phyloP scores from a whole-genome alignment of 352 stramenopile species.

The Globisporangium echinulatum region DNA sequence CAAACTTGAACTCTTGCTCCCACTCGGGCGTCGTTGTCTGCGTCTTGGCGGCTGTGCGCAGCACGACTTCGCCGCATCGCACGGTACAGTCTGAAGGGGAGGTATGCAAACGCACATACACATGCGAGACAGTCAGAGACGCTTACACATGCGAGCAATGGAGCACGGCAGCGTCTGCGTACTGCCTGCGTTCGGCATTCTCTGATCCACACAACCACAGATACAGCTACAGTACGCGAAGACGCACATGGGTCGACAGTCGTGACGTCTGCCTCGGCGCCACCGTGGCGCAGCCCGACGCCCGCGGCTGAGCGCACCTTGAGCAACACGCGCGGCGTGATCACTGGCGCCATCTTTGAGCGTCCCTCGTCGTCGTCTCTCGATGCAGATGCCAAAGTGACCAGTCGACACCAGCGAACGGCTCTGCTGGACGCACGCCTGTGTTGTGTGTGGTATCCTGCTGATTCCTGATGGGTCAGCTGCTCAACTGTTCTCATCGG shows the following conservation, averaged over 20 bases:
- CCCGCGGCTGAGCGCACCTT: slow-evolving; percentile 24
- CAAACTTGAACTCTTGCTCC: slow-evolving; percentile 50
- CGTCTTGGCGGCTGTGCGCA: slow-evolving; percentile 34
- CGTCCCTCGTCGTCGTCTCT: too few relatives aligned
- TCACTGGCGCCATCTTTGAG: slow-evolving; percentile 13
- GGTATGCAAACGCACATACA: too few relatives aligned
- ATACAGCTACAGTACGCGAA: background rate
- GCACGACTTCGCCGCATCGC: slow-evolving; percentile 38
- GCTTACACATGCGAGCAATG: background rate
- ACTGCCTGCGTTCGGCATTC: background rate
- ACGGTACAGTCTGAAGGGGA: slow-evolving; percentile 41
- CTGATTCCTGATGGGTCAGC: too few relatives aligned
- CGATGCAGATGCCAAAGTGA: too few relatives aligned
- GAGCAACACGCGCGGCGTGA: slow-evolving; percentile 36
- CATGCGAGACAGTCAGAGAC: background rate
- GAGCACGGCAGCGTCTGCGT: background rate
- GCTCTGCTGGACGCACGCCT: too few relatives aligned
- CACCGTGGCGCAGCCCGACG: slow-evolving; percentile 17
- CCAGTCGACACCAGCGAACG: too few relatives aligned
- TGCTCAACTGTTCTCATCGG: too few relatives aligned
- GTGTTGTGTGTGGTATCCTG: too few relatives aligned
- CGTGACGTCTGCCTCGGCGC: slow-evolving; percentile 2
- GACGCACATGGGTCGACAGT: slow-evolving; percentile 27
- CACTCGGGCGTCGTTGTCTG: slow-evolving; percentile 45
- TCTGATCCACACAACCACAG: background rate